Evolutionary conservation across 495 filamentous ascomycete genomes (phyloP).

Genomic region (Lepraria neglecta): DNA sequence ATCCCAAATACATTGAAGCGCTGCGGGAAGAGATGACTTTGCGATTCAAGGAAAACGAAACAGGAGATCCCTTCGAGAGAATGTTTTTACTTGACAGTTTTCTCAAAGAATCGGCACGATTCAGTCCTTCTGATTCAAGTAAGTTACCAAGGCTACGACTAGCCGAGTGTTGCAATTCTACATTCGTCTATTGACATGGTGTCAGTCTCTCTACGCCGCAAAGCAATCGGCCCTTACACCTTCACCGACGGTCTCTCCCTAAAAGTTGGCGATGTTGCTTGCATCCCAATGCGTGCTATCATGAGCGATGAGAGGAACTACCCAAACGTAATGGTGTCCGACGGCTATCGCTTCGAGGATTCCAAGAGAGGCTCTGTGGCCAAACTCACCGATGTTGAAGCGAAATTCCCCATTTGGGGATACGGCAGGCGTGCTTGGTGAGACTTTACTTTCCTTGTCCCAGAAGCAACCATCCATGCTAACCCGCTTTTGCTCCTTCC

Average conservation of each 20-base stretch:
- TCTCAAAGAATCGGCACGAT: conserved; percentile 19
- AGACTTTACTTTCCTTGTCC: background rate
- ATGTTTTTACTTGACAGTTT: conserved; percentile 21
- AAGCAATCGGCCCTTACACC: conserved; percentile 14
- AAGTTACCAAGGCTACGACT: no score
- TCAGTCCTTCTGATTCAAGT: conserved; percentile 19
- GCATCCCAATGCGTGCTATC: conserved; percentile 18
- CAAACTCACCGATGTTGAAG: conserved; percentile 13
- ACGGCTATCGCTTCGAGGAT: conserved; percentile 5
- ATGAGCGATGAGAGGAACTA: conserved; percentile 17
- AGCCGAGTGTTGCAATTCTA: no score
- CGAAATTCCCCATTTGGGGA: conserved; percentile 18
- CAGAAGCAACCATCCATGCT: no score
- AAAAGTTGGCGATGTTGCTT: conserved; percentile 13
- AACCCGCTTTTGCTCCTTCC: background rate
- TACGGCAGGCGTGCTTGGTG: conserved; percentile 17
- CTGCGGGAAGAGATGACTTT: conserved; percentile 20
- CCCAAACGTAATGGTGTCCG: conserved; percentile 10
- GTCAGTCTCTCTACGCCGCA: conserved; percentile 20
- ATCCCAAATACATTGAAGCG: conserved; percentile 21
- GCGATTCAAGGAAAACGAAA: background rate
- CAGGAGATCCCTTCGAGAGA: background rate
- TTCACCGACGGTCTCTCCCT: conserved; percentile 18
- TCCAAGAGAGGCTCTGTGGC: background rate
- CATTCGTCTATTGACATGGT: no score